phyloP scores from a whole-genome alignment of 352 stramenopile genomes.

The Globisporangium rhizosaccharum region DNA sequence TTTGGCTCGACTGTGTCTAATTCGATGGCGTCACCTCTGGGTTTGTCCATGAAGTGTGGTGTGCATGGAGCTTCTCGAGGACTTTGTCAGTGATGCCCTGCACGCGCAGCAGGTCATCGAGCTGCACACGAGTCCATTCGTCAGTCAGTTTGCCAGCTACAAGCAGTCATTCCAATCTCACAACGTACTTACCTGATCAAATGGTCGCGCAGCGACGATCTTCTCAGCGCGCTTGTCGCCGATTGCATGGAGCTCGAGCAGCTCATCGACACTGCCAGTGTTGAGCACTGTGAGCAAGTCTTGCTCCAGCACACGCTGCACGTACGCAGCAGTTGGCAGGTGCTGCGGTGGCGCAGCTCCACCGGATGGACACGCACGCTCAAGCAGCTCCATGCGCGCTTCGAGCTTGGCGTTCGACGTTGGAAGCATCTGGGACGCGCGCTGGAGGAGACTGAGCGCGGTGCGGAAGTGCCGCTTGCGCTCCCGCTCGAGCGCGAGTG shows the following conservation, averaged over 20 bases:
- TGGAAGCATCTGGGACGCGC: constrained; percentile 40
- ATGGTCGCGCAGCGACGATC: constrained; percentile 35
- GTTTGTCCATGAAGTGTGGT: constrained; percentile 25
- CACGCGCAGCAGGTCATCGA: constrained; percentile 36
- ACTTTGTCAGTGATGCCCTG: constrained; percentile 41
- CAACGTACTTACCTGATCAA: constrained; percentile 25
- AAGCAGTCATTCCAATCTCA: background rate
- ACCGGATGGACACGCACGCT: constrained; percentile 17
- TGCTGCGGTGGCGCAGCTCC: constrained; percentile 31
- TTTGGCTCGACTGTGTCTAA: background rate
- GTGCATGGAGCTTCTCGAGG: constrained; percentile 31
- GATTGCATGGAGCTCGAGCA: constrained; percentile 42
- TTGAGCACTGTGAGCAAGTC: constrained; percentile 52
- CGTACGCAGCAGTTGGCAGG: constrained; percentile 28
- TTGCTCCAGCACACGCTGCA: constrained; percentile 37
- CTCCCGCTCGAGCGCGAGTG: constrained; percentile 46
- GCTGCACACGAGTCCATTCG: constrained; percentile 10
- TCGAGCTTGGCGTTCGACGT: constrained; percentile 39
- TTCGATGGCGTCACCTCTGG: constrained; percentile 2
- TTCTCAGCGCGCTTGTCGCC: constrained; percentile 45
- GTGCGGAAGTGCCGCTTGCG: constrained; percentile 29
- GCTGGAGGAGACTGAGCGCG: constrained; percentile 49
- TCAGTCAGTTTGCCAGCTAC: background rate
- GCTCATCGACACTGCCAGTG: constrained; percentile 27
- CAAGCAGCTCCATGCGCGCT: constrained; percentile 32